Base-by-base conservation (phyloP, 108 stramenopile genomes). In the Pseudonitzschia multiseries region DNA sequence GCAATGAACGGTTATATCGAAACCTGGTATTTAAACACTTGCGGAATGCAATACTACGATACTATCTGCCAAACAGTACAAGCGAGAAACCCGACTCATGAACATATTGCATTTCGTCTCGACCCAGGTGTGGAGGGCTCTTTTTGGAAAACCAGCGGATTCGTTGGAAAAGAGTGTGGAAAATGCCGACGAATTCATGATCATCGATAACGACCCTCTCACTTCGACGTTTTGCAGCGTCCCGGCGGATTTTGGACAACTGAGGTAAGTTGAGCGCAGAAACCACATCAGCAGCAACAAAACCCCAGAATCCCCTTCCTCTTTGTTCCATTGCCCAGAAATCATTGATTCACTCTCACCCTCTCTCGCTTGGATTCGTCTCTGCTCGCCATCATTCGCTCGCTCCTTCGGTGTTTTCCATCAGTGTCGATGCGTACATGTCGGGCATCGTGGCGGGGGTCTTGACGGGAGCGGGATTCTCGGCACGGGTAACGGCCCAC, bases 151-250 rank as follows among this genome's bases (percentile, higher is more conserved):
- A 74, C 84, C 88, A 18, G 98, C 98, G 4, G 98, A 98, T 66
- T 95, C 93, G 5, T 81, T 98, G 56, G 97, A 98, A 81, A 80
- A 93, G 40, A 91, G 89, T 67, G 94, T 95, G 27, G 97, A 98
- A 57, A 91, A 97, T 72, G 94, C 93, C 0, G 93, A 97, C 74
- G 98, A 98, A 78, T 93, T 86, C 82, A 97, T 97, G 96, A 97
- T 97, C 74, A 85, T 96, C 46, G 96, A 97, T 65, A 83, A 89
- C 46, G 87, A 90, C 57, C 95, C 97, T n/a, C 80, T 96, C 18
- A 93, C 97, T 20, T 92, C 89, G 46, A 90, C 85, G 27, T 96
- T 88, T 79, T 84, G 93, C 8, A 89, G 87, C 28, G 93, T 95
- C 44, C 94, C 94, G 1, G 48, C 84, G 26, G 91, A 96, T 74